These are phyloP conservation scores for Malbranchea cinnamomea DNA, from an alignment of 2,329 filamentous ascomycete genomes.

Conservation along the genomic window DNA sequence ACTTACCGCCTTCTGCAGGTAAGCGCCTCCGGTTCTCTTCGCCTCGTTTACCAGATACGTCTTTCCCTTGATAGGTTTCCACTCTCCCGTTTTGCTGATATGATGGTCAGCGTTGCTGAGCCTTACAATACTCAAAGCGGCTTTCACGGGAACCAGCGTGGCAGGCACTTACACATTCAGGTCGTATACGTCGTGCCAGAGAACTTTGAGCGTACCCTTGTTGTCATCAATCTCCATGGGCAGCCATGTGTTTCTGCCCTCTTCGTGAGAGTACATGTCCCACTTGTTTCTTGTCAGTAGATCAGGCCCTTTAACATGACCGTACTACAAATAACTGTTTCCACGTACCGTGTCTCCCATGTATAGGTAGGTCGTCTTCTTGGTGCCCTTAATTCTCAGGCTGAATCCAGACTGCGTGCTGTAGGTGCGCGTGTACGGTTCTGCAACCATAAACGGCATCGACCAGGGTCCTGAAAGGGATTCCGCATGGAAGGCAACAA, in stretches of 20 bases:
- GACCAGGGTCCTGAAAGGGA: slow-evolving; percentile 38
- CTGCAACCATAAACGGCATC: slow-evolving; percentile 38
- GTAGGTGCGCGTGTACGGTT: slow-evolving; percentile 36
- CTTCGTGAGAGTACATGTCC: slow-evolving; percentile 43
- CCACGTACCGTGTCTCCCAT: slow-evolving; percentile 30
- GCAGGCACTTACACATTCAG: slow-evolving; percentile 28
- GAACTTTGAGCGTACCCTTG: slow-evolving; percentile 34
- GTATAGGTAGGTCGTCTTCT: slow-evolving; percentile 37
- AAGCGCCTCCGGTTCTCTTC: slow-evolving; percentile 32
- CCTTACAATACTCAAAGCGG: background rate
- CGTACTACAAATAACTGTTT: background rate
- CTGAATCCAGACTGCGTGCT: slow-evolving; percentile 40
- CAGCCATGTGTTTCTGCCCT: slow-evolving; percentile 43
- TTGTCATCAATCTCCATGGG: slow-evolving; percentile 38
- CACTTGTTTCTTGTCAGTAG: slow-evolving; percentile 17
- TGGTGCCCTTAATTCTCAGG: slow-evolving; percentile 33
- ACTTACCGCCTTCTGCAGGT: slow-evolving; percentile 37
- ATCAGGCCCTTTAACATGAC: background rate
- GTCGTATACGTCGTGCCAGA: slow-evolving; percentile 44
- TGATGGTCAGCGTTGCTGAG: slow-evolving; percentile 1
- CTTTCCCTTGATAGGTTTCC: slow-evolving; percentile 32
- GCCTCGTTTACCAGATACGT: slow-evolving; percentile 35
- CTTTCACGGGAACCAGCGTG: too few species aligned
- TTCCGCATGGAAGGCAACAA: slow-evolving; percentile 41
- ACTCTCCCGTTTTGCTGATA: slow-evolving; percentile 31